Evolutionary conservation across 2,329 filamentous ascomycete species (phyloP), one percentile per base, ranked within the genome.

Genomic region (Elsinoe arachidis): DNA sequence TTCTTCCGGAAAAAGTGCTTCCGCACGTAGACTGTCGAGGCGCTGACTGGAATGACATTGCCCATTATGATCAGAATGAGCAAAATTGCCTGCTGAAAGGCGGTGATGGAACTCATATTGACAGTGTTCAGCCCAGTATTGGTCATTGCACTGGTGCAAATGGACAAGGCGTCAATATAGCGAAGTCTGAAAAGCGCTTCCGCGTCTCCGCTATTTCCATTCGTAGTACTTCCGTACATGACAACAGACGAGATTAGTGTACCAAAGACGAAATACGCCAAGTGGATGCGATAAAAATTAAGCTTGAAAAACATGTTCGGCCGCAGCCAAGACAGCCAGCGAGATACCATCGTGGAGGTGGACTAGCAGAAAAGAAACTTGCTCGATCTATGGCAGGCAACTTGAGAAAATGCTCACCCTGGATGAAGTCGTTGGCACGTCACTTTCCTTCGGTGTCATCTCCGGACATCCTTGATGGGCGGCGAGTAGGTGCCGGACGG

Each of bases 221-320:
- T 38, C 11, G 58, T 59, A 14, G 57, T 59, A 39, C 53, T 55
- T 14, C 59, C 62, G 39, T 58, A 62, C 11, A 63, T 12, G 14
- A 63, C 56, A 15, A 57, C 47, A 12, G 62, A 63, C 19, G 55
- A 56, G 1, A 62, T 35, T 2, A 62, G 37, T 5, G 62, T 63
- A 9, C 49, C 55, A 39, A 61, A 30, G 38, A 62, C 51, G 49
- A 62, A 63, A 53, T 62, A 63, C n/a, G 35, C 43, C 9, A 63
- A 54, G 52, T 63, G 61, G 9, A 55, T 5, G 1, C 61, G 59
- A 43, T 62, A 62, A 34, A 58, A 58, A 34, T 58, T 58, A 38
- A 58, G 23, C 15, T 34, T 38, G 23, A 26, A 26, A 23, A 56
- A 15, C 19, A 51, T 15, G 19, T 26, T 34, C n/a, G 44, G 23